A percentile compares a stretch with the other conserved stretches of the same genome.
Evolutionary conservation across 768 basidiomycete genomes (phyloP).

Genomic region (Sarcomyxa edulis): DNA sequence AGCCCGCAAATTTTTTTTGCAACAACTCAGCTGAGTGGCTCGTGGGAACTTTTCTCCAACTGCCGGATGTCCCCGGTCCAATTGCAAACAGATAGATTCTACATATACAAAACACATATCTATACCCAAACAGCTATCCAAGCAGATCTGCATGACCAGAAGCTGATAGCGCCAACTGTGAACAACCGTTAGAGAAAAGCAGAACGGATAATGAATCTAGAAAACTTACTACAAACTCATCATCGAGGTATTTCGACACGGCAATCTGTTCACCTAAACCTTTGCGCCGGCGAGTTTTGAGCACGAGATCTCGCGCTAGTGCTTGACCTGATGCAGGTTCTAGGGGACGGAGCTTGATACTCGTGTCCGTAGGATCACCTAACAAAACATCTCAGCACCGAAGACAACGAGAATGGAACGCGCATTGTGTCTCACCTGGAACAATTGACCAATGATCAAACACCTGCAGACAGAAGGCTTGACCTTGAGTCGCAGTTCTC

Average conservation of each 20-base stretch:
- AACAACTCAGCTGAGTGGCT: too few species aligned
- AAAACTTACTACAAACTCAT: slow-evolving; percentile 84
- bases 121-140: slow-evolving; percentile 35
- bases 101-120: slow-evolving; percentile 11
- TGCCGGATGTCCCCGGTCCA: too few species aligned
- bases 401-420: slow-evolving; percentile 9
- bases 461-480: slow-evolving; percentile 96
- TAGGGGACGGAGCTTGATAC: slow-evolving; percentile 91
- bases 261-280: slow-evolving; percentile 96
- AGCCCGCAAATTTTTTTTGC: too few species aligned
- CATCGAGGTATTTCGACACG: slow-evolving; percentile 95
- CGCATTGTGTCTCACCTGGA: slow-evolving; percentile 59
- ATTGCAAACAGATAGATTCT: slow-evolving; percentile 12
- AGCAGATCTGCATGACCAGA: slow-evolving; percentile 94
- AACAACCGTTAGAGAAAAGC: slow-evolving; percentile 6
- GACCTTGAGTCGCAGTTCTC: slow-evolving; percentile 95
- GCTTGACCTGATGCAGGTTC: slow-evolving; percentile 98
- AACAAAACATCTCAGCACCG: slow-evolving; percentile 10
- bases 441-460: slow-evolving; percentile 99
- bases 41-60: too few species aligned
- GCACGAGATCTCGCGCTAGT: slow-evolving; percentile 87
- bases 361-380: slow-evolving; percentile 98
- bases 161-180: slow-evolving; percentile 84
- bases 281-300: slow-evolving; percentile 95
- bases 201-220: slow-evolving; percentile 6